A percentile compares a stretch with the other conserved stretches of the same genome.
phyloP scores from a whole-genome alignment of 495 filamentous ascomycete genomes.

The Niebla homalea region DNA sequence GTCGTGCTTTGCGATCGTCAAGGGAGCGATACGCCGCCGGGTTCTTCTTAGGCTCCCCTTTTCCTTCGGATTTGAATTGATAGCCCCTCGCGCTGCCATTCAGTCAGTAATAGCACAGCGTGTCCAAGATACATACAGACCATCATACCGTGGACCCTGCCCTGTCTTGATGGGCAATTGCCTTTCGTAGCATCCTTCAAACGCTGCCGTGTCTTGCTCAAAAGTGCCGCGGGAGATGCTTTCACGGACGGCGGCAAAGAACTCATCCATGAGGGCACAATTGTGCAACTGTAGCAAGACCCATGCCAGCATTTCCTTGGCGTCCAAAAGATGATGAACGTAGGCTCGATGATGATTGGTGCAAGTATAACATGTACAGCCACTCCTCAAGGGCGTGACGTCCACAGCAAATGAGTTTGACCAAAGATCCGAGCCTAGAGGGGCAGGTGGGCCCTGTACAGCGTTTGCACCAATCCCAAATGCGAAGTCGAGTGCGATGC shows the following conservation, averaged over 20 bases:
- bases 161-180: conserved; percentile 61
- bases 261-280: conserved; percentile 50
- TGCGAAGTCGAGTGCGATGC: conserved; percentile 68
- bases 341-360: conserved; percentile 73
- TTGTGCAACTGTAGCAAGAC: conserved; percentile 87
- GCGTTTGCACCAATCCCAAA: conserved; percentile 42
- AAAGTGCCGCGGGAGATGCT: conserved; percentile 50
- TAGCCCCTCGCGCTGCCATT: conserved; percentile 59
- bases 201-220: conserved; percentile 41
- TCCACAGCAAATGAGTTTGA: conserved; percentile 38
- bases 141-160: conserved; percentile 56
- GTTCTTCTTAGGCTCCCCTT: conserved; percentile 54
- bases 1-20: conserved; percentile 35
- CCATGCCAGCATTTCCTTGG: conserved; percentile 96
- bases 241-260: conserved; percentile 57
- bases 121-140: not conserved
- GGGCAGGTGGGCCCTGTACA: conserved; percentile 15
- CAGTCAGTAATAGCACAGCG: not conserved
- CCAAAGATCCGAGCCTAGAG: conserved; percentile 72
- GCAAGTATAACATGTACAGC: conserved; percentile 77
- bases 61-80: conserved; percentile 57
- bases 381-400: conserved; percentile 39
- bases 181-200: conserved; percentile 48
- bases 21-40: conserved; percentile 47
- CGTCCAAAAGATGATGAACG: conserved; percentile 69